Evolutionary conservation across 768 basidiomycete species (phyloP).

Genomic region (Daedaleopsis nitida): DNA sequence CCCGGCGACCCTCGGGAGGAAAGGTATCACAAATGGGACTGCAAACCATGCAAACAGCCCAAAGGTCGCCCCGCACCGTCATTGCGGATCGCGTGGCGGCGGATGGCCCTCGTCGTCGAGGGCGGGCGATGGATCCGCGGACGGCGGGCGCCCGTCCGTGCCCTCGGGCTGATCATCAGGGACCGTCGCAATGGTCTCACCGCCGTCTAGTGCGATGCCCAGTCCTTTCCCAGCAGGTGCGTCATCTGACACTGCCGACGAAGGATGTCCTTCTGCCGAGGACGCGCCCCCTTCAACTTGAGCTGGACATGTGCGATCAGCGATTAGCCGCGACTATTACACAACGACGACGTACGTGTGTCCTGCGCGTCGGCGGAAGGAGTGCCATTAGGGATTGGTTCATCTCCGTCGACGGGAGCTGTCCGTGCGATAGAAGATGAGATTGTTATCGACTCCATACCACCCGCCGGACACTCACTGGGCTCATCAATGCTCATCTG

Average conservation of each 20-base stretch:
- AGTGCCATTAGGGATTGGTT: neutral
- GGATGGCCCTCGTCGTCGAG: neutral
- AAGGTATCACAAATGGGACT: conserved; percentile 41
- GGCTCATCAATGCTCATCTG: neutral
- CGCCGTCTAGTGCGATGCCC: neutral
- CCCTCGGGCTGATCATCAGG: conserved; percentile 1
- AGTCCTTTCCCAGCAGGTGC: neutral
- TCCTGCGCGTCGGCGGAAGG: neutral
- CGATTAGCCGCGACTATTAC: neutral
- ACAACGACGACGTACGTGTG: conserved; percentile 8
- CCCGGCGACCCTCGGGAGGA: conserved; percentile 52
- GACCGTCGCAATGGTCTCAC: neutral
- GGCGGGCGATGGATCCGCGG: neutral
- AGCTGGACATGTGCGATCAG: conserved; percentile 9
- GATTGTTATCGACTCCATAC: conserved; percentile 10
- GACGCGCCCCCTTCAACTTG: neutral
- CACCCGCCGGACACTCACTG: neutral
- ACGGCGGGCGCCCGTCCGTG: neutral
- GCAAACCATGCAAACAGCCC: conserved; percentile 45
- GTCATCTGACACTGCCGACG: conserved; percentile 11
- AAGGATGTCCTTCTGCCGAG: neutral
- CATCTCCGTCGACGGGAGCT: neutral
- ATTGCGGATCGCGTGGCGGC: conserved; percentile 29
- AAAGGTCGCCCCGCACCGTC: conserved; percentile 55
- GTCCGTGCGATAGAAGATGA: neutral